Conservation (phyloP, 352 stramenopile species). For the Globisporangium lucens region DNA sequence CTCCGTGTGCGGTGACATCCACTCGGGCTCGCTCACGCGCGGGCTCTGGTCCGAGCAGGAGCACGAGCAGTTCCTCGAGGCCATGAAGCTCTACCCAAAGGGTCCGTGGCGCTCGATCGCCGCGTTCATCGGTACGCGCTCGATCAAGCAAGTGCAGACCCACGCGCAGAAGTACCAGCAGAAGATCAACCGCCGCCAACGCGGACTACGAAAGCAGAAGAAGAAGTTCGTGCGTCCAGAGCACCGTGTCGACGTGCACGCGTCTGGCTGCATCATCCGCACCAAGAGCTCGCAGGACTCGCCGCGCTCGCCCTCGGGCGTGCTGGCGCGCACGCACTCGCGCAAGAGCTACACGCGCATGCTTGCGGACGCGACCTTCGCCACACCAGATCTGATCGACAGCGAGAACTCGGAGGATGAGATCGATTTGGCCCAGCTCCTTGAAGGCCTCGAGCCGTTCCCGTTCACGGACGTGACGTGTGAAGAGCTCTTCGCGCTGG, state of each 20-base stretch:
- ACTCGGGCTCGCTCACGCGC: slow-evolving; percentile 38
- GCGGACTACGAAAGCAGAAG: slow-evolving; percentile 81
- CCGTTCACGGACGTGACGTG: slow-evolving; percentile 43
- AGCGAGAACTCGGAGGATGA: slow-evolving; percentile 18
- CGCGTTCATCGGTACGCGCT: slow-evolving; percentile 69
- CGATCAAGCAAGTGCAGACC: slow-evolving; percentile 82
- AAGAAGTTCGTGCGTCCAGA: slow-evolving; percentile 74
- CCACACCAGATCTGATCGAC: neutral
- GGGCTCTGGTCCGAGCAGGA: slow-evolving; percentile 75
- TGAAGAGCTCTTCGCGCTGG: slow-evolving; percentile 35
- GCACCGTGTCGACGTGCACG: slow-evolving; percentile 67
- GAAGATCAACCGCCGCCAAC: slow-evolving; percentile 78
- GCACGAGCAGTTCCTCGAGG: slow-evolving; percentile 80
- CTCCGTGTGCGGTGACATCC: slow-evolving; percentile 13
- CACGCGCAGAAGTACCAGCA: slow-evolving; percentile 87
- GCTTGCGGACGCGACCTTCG: slow-evolving; percentile 11
- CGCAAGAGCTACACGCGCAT: slow-evolving; percentile 20
- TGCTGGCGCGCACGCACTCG: slow-evolving; percentile 22
- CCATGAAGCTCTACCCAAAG: slow-evolving; percentile 77
- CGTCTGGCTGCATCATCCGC: slow-evolving; percentile 62
- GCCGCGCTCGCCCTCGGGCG: slow-evolving; percentile 34
- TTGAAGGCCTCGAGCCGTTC: slow-evolving; percentile 43
- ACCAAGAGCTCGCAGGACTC: slow-evolving; percentile 38
- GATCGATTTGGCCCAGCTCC: slow-evolving; percentile 27
- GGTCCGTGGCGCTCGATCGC: slow-evolving; percentile 76